Conservation (phyloP, 352 stramenopile genomes). For the Phytopythium kandeliae region DNA sequence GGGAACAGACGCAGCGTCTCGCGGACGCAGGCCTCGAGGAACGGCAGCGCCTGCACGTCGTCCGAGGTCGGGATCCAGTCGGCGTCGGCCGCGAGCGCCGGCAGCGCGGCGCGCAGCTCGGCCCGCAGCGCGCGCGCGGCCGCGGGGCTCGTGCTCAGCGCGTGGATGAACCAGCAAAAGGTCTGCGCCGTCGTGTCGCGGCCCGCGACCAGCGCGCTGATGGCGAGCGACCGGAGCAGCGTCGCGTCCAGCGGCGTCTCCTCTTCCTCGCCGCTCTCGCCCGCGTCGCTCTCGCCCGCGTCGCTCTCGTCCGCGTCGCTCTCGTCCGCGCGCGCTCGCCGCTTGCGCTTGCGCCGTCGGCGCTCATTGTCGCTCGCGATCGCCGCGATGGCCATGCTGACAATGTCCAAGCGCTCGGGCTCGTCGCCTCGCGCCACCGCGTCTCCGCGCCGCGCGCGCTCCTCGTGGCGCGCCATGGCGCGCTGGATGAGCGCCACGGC, state of each 20-base stretch:
- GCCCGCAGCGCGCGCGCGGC: slow-evolving; percentile 30
- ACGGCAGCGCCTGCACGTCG: slow-evolving; percentile 38
- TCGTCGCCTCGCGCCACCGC: neutral
- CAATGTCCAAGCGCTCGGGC: slow-evolving; percentile 8
- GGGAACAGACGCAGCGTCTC: slow-evolving; percentile 65
- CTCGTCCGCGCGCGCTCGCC: neutral
- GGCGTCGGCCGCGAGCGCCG: slow-evolving; percentile 14
- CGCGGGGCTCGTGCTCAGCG: slow-evolving; percentile 41
- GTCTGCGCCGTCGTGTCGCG: slow-evolving; percentile 12
- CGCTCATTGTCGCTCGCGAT: slow-evolving; percentile 6
- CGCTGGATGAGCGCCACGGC: slow-evolving; percentile 31
- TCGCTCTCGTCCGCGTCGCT: neutral
- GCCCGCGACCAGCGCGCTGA: slow-evolving; percentile 8
- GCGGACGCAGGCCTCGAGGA: slow-evolving; percentile 51
- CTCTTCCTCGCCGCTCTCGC: neutral
- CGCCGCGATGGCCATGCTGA: slow-evolving; percentile 8
- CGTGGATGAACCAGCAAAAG: slow-evolving; percentile 60
- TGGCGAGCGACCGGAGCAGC: slow-evolving; percentile 4
- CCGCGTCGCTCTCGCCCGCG: neutral
- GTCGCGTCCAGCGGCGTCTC: slow-evolving; percentile 1
- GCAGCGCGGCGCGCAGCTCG: slow-evolving; percentile 39
- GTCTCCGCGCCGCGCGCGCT: neutral
- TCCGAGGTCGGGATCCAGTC: slow-evolving; percentile 37
- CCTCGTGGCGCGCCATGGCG: slow-evolving; percentile 13
- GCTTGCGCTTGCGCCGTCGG: neutral